Evolutionary conservation across 768 basidiomycete genomes (phyloP), one percentile per base, ranked within the genome.

Genomic region (Mrakia gelida): DNA sequence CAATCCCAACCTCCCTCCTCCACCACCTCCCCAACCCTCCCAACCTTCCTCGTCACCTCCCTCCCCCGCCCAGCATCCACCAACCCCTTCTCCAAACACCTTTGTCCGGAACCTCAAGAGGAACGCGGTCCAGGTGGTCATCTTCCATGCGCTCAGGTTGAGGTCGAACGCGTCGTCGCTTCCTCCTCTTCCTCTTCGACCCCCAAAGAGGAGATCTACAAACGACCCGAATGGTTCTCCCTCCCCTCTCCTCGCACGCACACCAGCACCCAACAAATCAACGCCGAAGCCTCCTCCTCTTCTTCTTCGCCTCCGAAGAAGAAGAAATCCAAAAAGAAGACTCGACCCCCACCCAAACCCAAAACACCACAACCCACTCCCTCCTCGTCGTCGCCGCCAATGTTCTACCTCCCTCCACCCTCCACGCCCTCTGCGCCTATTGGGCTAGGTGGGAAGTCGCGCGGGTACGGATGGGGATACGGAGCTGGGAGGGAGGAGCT

Each of bases 401-500:
- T 70, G 67, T 70, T 41, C 67, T 70, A 70, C 67, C 67, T 70
- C 34, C 67, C 67, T 7, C 67, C 67, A 6, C 21, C 41, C 2
- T 4, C 67, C 1, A 70, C 67, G 1, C 38, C 67, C 26, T 34
- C 67, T 2, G 67, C 41, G 0, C 67, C 67, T 1, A 9, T 70
- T 16, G 67, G 67, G 1, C 41, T 70, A 10, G 67, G 67, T 30
- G 67, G 67, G 6, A 38, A 70, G 67, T 41, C 34, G 4, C 26
- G 38, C 26, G 67, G 67, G 18, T 70, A 70, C 34, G 67, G 67
- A 16, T 70, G 67, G 67, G 67, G 67, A 3, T 70, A 70, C 41
- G 67, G 67, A 41, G 67, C 67, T 45, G 67, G 67, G 67, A 41
- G 67, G 67, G 67, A 70, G 38, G 67, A 70, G 26, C 67, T 70